Evolutionary conservation across 495 filamentous ascomycete species (phyloP), one percentile per base, ranked within the genome.

Genomic region (Xylona heveae): DNA sequence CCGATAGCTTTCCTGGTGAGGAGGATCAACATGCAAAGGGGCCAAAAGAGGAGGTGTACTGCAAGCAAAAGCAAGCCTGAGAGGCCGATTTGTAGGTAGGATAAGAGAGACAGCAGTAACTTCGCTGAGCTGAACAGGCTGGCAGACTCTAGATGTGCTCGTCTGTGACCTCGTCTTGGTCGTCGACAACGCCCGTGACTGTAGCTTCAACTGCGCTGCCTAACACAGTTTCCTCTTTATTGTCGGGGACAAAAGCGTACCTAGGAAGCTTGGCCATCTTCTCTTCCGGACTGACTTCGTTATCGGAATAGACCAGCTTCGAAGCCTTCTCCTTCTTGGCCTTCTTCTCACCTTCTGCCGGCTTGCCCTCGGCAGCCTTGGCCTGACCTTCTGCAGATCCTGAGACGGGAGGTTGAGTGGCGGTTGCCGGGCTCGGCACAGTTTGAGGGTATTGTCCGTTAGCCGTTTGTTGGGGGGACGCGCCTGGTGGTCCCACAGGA

Each of bases 211-310:
- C 8, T 7, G 21, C 39, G 30, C 41, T 43, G 36, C 40, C 50
- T 37, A 46, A 42, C 18, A 42, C 38, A 37, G 41, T 40, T 35
- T 52, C 49, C 37, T 34, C 38, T 36, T 45, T 45, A 28, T 38
- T 24, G 38, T 58, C 61, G 49, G 68, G 65, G 54, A 55, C 55
- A 48, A 73, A 78, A 44, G 71, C 69, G 57, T 85, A 91, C 55
- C 68, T 71, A 30, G 77, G 61, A 54, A 90, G 53, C 40, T 54
- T 48, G 18, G 78, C 71, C 78, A 85, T 82, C 53, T 70, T 80
- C 58, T 91, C 81, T 54, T 91, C 81, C 16, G 80, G 80, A 42
- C 77, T 83, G 44, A 68, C 57, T 28, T 78, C 74, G 27, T 74
- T 67, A 47, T 83, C 75, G 25, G 66, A 70, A 53, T 82, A 88